Evolutionary conservation across 78 protist species (phyloP).

Genomic region (Pigoraptor vietnamica): DNA sequence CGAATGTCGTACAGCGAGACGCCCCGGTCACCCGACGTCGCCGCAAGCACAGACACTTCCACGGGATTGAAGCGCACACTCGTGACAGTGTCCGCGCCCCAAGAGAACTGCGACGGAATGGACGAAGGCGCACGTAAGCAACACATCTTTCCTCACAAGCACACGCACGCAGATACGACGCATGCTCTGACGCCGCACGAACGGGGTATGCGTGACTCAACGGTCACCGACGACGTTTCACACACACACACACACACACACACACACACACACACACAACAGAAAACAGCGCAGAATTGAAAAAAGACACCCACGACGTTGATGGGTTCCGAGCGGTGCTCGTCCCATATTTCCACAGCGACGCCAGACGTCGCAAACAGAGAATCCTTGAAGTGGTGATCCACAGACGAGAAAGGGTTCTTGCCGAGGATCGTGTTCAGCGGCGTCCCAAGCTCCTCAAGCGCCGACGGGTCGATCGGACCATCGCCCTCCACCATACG

Average conservation of each 20-base stretch:
- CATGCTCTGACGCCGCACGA: too few species aligned
- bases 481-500: not conserved
- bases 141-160: too few species aligned
- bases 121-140: too few species aligned
- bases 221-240: too few species aligned
- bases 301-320: too few species aligned
- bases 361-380: conserved; percentile 44
- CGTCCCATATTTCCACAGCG: conserved; percentile 23
- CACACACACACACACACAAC: too few species aligned
- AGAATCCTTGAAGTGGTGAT: conserved; percentile 41
- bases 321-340: conserved; percentile 21
- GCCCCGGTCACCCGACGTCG: conserved; percentile 65
- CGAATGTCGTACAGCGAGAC: conserved; percentile 84
- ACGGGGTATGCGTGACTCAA: too few species aligned
- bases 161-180: too few species aligned
- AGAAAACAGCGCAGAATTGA: conserved; percentile 37
- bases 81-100: conserved; percentile 79
- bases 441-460: not conserved
- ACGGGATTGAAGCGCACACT: conserved; percentile 74
- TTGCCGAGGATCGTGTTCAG: not conserved
- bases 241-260: too few species aligned
- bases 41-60: conserved; percentile 63
- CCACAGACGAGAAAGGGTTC: conserved; percentile 24
- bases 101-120: conserved; percentile 53
- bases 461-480: conserved; percentile 22